Base-by-base conservation (phyloP, 139 green algal genomes). In the Nannochloris sp. region DNA sequence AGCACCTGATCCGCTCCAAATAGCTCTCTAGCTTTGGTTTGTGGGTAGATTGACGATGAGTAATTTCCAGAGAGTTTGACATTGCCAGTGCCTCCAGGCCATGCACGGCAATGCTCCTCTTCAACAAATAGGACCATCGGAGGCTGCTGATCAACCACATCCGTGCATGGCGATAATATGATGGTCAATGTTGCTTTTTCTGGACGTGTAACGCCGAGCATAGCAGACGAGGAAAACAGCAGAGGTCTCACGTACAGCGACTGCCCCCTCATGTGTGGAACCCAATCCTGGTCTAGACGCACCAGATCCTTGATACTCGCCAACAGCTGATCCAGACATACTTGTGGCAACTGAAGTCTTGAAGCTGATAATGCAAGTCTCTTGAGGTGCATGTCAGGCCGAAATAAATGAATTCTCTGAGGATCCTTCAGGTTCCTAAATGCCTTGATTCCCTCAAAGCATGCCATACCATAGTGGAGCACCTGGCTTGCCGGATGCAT, bases 11-110 rank as follows among this genome's bases (percentile, higher is more conserved):
- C 37, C 16, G 62, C 65, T 56, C 74, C 73, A 61, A 74, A 43
- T 36, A 16, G 26, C 20, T 48, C 12, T 40, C 31, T 30, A n/a
- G 75, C 75, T 49, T 71, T 29, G 5, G 50, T 49, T 60, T 91
- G 86, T 3, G 82, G 80, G 13, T 57, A 25, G 23, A 94, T 79
- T 1, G 87, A 94, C 11, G 85, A 79, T 6, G 76, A 81, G 59
- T 94, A 94, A 73, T 94, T 94, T 51, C 76, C 74, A 36, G 74
- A 84, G 2, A 86, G 61, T 53, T 94, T 94, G 61, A 63, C 46
- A 17, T 82, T 67, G 3, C 87, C 87, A 12, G 81, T 71, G 14
- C 87, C 87, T 1, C 87, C 87, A 0, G 86, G 84, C 76, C 78
- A 94, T 6, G 87, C 87, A 1, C 87, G 68, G 20, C 81, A 75